Percentiles rank a stretch among this genome's conserved stretches.
phyloP scores from a whole-genome alignment of 345 rosid species.

The Eucalyptus cloeziana region DNA sequence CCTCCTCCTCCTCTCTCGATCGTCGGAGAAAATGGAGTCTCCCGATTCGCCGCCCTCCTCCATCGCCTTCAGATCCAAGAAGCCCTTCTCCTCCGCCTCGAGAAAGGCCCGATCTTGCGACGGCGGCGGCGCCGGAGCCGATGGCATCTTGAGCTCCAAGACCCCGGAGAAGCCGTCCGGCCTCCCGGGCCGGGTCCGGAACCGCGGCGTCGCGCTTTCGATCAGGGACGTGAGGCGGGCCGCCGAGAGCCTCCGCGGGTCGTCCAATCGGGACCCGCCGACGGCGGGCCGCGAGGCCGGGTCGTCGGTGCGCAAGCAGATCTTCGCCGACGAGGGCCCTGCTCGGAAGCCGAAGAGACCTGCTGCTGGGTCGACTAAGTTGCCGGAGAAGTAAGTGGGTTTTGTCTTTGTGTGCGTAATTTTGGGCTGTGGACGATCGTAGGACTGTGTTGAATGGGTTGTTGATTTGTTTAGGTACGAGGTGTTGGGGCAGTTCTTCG shows the following conservation, averaged over 20 bases:
- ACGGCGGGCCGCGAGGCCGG: slow-evolving; percentile 1
- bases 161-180: slow-evolving; percentile 43
- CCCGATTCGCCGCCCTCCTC: slow-evolving; percentile 11
- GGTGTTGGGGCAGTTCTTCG: slow-evolving; percentile 48
- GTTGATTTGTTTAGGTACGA: slow-evolving; percentile 29
- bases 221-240: slow-evolving; percentile 43
- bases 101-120: not conserved
- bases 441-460: not conserved
- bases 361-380: not conserved
- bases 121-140: not conserved
- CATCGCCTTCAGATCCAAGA: slow-evolving; percentile 31
- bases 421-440: not conserved
- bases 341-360: not conserved
- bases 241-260: slow-evolving; percentile 28
- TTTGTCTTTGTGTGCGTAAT: not conserved
- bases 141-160: slow-evolving; percentile 8
- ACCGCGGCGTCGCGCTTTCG: slow-evolving; percentile 47
- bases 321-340: slow-evolving; percentile 11
- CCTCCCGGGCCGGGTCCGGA: slow-evolving; percentile 22
- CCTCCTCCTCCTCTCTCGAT: not conserved
- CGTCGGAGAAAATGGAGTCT: slow-evolving; percentile 4
- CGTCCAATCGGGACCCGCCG: not conserved
- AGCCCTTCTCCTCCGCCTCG: slow-evolving; percentile 2
- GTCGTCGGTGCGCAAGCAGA: slow-evolving; percentile 33
- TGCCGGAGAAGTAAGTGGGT: slow-evolving; percentile 36